Percentiles rank a stretch among this genome's conserved stretches.
Conservation (phyloP, 2,329 filamentous ascomycete genomes). For the Fusarium oligoseptatum region DNA sequence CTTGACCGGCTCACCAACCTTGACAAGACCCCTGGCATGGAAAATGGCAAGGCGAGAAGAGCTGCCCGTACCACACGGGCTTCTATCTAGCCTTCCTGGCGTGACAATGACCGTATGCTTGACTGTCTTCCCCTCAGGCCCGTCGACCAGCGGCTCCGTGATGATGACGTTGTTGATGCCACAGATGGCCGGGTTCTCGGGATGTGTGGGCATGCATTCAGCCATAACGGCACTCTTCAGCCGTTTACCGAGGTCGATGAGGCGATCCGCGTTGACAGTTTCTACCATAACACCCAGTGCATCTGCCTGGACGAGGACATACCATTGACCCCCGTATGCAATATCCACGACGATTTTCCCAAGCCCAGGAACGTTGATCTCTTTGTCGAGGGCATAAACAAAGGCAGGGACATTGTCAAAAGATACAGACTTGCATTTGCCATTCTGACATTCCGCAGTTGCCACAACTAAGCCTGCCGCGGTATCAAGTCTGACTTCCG, state of each 20-base stretch:
- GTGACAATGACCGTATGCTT: constrained; percentile 59
- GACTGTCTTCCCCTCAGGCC: constrained; percentile 46
- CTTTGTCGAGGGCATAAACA: constrained; percentile 55
- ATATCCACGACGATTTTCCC: constrained; percentile 52
- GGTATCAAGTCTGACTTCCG: constrained; percentile 57
- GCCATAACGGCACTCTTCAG: constrained; percentile 56
- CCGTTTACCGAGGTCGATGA: constrained; percentile 58
- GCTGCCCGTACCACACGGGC: constrained; percentile 61
- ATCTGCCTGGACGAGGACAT: constrained; percentile 56
- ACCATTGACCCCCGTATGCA: constrained; percentile 62
- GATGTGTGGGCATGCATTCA: constrained; percentile 55
- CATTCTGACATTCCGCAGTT: constrained; percentile 56
- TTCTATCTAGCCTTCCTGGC: constrained; percentile 60
- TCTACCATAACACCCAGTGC: constrained; percentile 53
- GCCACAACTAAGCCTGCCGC: constrained; percentile 58
- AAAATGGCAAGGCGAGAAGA: constrained; percentile 59
- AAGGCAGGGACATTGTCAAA: constrained; percentile 62
- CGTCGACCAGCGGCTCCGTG: constrained; percentile 51
- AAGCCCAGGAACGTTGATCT: background rate
- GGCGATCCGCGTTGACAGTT: constrained; percentile 48
- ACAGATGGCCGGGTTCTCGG: constrained; percentile 56
- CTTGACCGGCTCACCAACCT: constrained; percentile 52
- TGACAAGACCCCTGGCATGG: constrained; percentile 55
- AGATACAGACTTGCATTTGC: constrained; percentile 59
- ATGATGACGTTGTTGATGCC: constrained; percentile 57